A percentile compares a stretch with the other conserved stretches of the same genome.
Evolutionary conservation across 441 rosid genomes (phyloP).

Genomic region (Mallotus repandus): DNA sequence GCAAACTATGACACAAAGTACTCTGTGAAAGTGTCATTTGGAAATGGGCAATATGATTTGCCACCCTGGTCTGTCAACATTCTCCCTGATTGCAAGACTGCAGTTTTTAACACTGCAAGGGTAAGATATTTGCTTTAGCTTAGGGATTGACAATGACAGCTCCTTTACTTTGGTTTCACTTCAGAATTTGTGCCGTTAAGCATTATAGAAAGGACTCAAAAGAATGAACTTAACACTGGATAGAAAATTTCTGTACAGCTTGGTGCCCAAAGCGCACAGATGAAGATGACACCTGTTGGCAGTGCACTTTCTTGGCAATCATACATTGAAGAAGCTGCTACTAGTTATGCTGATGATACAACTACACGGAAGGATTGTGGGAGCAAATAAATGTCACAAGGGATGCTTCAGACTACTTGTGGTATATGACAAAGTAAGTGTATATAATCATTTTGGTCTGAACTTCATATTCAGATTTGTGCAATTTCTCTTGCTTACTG

Average conservation of each 20-base stretch:
- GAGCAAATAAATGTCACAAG: slow-evolving; percentile 94
- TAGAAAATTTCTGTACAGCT: slow-evolving; percentile 41
- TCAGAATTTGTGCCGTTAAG: neutral
- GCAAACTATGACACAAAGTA: slow-evolving; percentile 67
- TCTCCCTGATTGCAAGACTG: slow-evolving; percentile 98
- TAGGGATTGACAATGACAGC: slow-evolving; percentile 10
- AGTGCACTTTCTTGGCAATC: slow-evolving; percentile 81
- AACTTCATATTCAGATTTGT: neutral
- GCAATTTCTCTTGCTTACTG: slow-evolving; percentile 4
- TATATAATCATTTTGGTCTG: slow-evolving; percentile 13
- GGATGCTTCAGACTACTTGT: slow-evolving; percentile 82
- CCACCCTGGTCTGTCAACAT: slow-evolving; percentile 99
- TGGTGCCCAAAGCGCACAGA: slow-evolving; percentile 73
- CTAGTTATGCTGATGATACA: slow-evolving; percentile 54
- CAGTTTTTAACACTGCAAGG: slow-evolving; percentile 92
- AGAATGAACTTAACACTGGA: slow-evolving; percentile 1
- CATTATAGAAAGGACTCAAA: neutral
- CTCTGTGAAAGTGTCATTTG: slow-evolving; percentile 63
- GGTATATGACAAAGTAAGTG: slow-evolving; percentile 99
- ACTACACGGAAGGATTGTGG: slow-evolving; percentile 69
- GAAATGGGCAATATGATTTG: slow-evolving; percentile 66
- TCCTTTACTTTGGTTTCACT: slow-evolving; percentile 12
- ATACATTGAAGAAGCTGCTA: slow-evolving; percentile 70
- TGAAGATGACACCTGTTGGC: slow-evolving; percentile 80
- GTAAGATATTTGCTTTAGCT: slow-evolving; percentile 36